A percentile compares a stretch with the other conserved stretches of the same genome.
phyloP scores from a whole-genome alignment of 345 rosid genomes.

The Jatropha curcas region DNA sequence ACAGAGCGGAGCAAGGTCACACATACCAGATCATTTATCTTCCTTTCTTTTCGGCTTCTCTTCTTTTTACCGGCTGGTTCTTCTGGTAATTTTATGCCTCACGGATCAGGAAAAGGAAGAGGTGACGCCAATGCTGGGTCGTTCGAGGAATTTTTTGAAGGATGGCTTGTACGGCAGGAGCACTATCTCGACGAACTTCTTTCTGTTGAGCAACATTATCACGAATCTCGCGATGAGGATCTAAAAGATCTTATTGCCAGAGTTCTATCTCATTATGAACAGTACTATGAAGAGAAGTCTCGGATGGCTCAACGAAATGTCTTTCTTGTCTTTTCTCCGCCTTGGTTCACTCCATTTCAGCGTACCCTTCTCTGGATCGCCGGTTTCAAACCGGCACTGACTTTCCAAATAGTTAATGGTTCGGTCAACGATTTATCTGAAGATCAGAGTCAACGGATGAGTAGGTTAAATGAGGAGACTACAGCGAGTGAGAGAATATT shows the following conservation, averaged over 20 bases:
- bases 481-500: conserved; percentile 34
- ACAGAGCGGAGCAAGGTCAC: too few species aligned
- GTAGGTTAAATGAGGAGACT: conserved; percentile 27
- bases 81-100: conserved; percentile 17
- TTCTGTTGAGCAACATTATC: conserved; percentile 16
- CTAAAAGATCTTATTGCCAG: conserved; percentile 30
- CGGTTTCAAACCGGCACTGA: conserved; percentile 46
- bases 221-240: conserved; percentile 24
- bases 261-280: conserved; percentile 45
- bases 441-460: conserved; percentile 32
- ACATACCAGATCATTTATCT: too few species aligned
- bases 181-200: conserved; percentile 40
- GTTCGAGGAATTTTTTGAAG: conserved; percentile 32
- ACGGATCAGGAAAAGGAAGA: neutral
- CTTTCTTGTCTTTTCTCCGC: conserved; percentile 38
- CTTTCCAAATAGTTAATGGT: conserved; percentile 29
- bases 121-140: neutral
- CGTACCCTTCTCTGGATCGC: conserved; percentile 43
- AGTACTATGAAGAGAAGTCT: conserved; percentile 45
- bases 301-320: conserved; percentile 22
- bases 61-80: neutral
- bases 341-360: conserved; percentile 47
- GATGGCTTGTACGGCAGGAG: conserved; percentile 47
- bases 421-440: conserved; percentile 36
- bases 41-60: neutral